Evolutionary conservation across 2,329 filamentous ascomycete genomes (phyloP), one percentile per base, ranked within the genome.

Genomic region (Hawksworthiomyces lignivorus): DNA sequence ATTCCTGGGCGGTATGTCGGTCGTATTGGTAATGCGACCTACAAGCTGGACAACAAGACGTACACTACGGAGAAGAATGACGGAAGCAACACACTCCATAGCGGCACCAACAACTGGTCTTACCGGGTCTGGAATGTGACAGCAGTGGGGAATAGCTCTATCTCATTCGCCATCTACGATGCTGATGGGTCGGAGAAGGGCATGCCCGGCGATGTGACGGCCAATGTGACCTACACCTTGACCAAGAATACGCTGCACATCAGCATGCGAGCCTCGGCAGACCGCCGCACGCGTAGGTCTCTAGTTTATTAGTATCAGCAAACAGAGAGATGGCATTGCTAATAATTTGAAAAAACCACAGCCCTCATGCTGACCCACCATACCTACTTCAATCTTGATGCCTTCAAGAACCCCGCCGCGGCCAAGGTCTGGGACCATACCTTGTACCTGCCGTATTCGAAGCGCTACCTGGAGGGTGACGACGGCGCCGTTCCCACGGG

Each of bases 381-480:
- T 60, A 76, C 74, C 36, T 83, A 82, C 67, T 82, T 80, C 73
- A 82, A 82, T 59, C 67, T 83, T 19, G 78, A 82, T 51, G 78
- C 72, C 12, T 82, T 75, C 60, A 70, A 69, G 49, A 73, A 81
- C 55, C 70, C 75, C 2, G 62, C 67, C 22, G 73, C 72, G 4
- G 58, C 68, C 28, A 67, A 69, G 30, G 66, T 79, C 46, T 72
- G 77, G 57, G 76, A 81, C 58, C 73, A 82, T 62, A 80, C 72
- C 7, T 64, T 82, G n/a, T 61, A 76, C 56, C 62, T 81, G 51
- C 78, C 78, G 15, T 80, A 77, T 63, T 80, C 74, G 11, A 64
- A 68, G 45, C 70, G 74, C 47, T 75, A 76, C 52, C 65, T 80
- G 24, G 72, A 67, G 30, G 68, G 68, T 14, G 77, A 80, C 56